A percentile compares a stretch with the other conserved stretches of the same genome.
phyloP scores from a whole-genome alignment of 495 filamentous ascomycete genomes.

The Aspergillus funiculosus region DNA sequence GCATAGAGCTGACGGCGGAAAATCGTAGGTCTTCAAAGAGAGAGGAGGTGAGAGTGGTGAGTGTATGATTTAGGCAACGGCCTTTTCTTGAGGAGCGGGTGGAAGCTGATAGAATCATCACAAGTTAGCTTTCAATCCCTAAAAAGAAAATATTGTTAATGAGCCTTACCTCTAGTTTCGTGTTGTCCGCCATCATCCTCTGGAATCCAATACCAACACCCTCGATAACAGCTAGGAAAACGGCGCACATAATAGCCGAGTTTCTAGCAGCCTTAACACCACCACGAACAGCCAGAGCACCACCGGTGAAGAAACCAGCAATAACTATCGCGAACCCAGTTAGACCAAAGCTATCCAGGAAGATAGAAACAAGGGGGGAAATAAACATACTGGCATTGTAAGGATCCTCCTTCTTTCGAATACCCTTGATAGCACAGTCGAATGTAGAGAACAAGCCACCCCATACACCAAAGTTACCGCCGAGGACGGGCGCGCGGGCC shows the following conservation, averaged over 20 bases:
- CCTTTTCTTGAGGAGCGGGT: constrained; percentile 41
- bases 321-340: constrained; percentile 46
- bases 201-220: constrained; percentile 97
- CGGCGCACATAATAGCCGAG: constrained; percentile 90
- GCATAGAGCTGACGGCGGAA: constrained; percentile 22
- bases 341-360: neutral
- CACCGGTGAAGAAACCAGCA: constrained; percentile 95
- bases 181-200: constrained; percentile 90
- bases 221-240: constrained; percentile 91
- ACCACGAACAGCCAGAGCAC: constrained; percentile 82
- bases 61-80: constrained; percentile 32
- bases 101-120: constrained; percentile 32
- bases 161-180: constrained; percentile 65
- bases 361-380: neutral
- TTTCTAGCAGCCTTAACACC: constrained; percentile 85
- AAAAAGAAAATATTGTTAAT: neutral
- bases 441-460: constrained; percentile 91
- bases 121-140: constrained; percentile 2
- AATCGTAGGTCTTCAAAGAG: constrained; percentile 16
- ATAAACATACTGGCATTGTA: constrained; percentile 83
- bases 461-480: constrained; percentile 97
- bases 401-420: constrained; percentile 94
- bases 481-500: constrained; percentile 88
- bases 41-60: constrained; percentile 9
- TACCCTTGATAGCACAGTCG: constrained; percentile 95